Percentiles rank a stretch among this genome's conserved stretches.
phyloP scores from a whole-genome alignment of 805 yeast genomes.

The Scheffersomyces spartinae region DNA sequence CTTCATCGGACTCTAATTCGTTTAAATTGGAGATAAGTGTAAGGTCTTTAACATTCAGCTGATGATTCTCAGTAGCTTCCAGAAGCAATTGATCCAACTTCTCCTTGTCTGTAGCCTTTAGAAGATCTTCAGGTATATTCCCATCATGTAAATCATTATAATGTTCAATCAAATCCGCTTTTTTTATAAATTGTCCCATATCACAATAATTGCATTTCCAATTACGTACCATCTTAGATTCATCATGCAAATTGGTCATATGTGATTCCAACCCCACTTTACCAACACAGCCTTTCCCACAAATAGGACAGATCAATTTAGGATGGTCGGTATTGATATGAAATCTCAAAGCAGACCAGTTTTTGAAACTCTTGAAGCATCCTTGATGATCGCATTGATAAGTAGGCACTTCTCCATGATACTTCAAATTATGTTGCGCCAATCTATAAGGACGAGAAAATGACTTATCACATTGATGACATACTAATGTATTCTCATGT shows the following conservation, averaged over 20 bases:
- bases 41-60: no score
- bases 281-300: constrained; percentile 68
- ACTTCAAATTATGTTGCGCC: constrained; percentile 51
- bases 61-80: no score
- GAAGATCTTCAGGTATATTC: constrained; percentile 20
- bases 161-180: constrained; percentile 47
- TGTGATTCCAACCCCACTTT: constrained; percentile 60
- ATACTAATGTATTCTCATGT: constrained; percentile 47
- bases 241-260: constrained; percentile 55
- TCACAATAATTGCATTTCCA: constrained; percentile 60
- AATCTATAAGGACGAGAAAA: constrained; percentile 58
- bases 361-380: constrained; percentile 49
- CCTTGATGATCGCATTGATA: constrained; percentile 54
- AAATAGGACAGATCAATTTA: constrained; percentile 46
- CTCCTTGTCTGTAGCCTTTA: constrained; percentile 12
- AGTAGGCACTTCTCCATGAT: constrained; percentile 45
- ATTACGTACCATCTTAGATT: constrained; percentile 33
- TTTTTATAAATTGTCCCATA: constrained; percentile 37
- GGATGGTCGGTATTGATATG: constrained; percentile 72
- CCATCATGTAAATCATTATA: constrained; percentile 37
- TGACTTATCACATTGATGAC: constrained; percentile 51
- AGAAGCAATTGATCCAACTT: constrained; percentile 11
- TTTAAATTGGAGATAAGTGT: no score
- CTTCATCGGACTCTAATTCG: constrained; percentile 8
- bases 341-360: constrained; percentile 61